These are phyloP conservation scores for Monilinia polystroma DNA, from an alignment of 2,329 filamentous ascomycete genomes.

Conservation along the genomic window DNA sequence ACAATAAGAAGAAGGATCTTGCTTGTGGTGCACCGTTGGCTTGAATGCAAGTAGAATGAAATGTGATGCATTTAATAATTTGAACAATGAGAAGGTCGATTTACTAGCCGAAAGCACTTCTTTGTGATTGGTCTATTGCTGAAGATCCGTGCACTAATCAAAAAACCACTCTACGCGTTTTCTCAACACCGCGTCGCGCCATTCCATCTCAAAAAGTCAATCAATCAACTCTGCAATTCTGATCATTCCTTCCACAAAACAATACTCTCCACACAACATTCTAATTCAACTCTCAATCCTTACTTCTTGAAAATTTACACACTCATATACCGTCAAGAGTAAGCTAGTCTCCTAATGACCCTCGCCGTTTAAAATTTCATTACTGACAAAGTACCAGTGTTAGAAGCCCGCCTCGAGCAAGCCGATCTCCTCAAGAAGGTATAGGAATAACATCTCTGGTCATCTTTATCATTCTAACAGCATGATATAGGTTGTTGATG, in stretches of 20 bases:
- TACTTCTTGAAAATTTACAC: not conserved
- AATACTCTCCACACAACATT: constrained; percentile 2
- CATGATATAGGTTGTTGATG: constrained; percentile 77
- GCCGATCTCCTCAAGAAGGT: constrained; percentile 95
- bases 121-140: constrained; percentile 7
- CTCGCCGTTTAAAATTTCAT: not conserved
- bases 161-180: constrained; percentile 25
- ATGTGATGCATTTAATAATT: too few relatives aligned
- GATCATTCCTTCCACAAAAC: constrained; percentile 10
- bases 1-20: not conserved
- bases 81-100: not conserved
- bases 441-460: not conserved
- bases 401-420: constrained; percentile 97
- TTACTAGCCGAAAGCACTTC: not conserved
- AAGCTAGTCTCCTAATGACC: not conserved
- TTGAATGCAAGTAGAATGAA: too few relatives aligned
- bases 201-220: constrained; percentile 20
- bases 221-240: constrained; percentile 15
- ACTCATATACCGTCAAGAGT: constrained; percentile 13
- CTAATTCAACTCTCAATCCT: not conserved
- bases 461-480: constrained; percentile 29
- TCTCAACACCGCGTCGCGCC: constrained; percentile 21
- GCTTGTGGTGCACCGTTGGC: not conserved
- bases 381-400: constrained; percentile 51
- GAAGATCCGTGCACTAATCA: not conserved